Conservation (phyloP, 345 rosid species). For the Odontarrhena argentea region DNA sequence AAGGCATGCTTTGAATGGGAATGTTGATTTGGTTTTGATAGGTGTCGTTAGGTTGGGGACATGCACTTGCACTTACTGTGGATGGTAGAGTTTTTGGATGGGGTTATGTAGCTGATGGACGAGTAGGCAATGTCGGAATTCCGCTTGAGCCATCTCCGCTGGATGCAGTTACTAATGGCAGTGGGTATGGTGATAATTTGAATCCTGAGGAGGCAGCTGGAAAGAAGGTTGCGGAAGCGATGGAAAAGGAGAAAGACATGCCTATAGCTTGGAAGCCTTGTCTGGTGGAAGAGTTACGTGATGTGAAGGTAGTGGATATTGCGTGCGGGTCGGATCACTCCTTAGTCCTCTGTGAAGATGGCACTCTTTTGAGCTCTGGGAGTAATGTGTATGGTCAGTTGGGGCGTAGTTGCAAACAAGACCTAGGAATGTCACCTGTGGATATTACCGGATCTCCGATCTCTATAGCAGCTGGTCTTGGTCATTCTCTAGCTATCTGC, state of each 20-base stretch:
- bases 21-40: conserved; percentile 36
- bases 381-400: conserved; percentile 85
- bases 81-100: conserved; percentile 85
- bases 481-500: conserved; percentile 86
- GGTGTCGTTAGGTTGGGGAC: conserved; percentile 98
- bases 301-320: conserved; percentile 58
- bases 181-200: conserved; percentile 24
- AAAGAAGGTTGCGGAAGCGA: conserved; percentile 64
- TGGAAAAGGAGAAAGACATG: conserved; percentile 80
- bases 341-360: conserved; percentile 74
- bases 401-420: conserved; percentile 59
- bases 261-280: conserved; percentile 84
- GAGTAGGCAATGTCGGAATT: conserved; percentile 66
- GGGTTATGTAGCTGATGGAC: conserved; percentile 94
- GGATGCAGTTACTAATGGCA: conserved; percentile 44
- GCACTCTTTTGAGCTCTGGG: conserved; percentile 69
- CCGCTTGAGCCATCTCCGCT: conserved; percentile 53
- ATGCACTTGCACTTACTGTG: conserved; percentile 68
- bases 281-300: conserved; percentile 59
- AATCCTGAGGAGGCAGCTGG: conserved; percentile 55
- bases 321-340: conserved; percentile 92
- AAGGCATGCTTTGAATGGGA: background rate
- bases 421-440: conserved; percentile 65
- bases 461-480: conserved; percentile 77
- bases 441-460: conserved; percentile 43